These are phyloP conservation scores for Plasmodium reichenowi DNA, from an alignment of 169 alveolate genomes.

Conservation along the genomic window DNA sequence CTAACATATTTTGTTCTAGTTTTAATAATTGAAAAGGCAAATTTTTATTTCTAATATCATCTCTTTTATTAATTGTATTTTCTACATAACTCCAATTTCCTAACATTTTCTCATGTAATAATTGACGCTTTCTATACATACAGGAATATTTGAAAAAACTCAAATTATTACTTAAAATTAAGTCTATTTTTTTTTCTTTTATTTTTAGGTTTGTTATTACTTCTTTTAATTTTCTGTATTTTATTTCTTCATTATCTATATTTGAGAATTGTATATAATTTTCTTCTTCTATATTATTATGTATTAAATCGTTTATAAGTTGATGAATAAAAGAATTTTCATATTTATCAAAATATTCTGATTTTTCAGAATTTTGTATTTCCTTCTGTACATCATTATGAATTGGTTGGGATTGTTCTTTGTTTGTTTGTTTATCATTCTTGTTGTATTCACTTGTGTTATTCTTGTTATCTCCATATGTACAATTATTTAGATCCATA, in stretches of 20 bases:
- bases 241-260: constrained; percentile 49
- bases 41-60: constrained; percentile 80
- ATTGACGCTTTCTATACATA: constrained; percentile 83
- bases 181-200: constrained; percentile 76
- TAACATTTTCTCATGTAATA: constrained; percentile 82
- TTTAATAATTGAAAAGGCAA: constrained; percentile 86
- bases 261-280: constrained; percentile 28
- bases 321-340: constrained; percentile 1
- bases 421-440: background rate
- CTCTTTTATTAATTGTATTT: constrained; percentile 29
- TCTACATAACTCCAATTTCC: constrained; percentile 84
- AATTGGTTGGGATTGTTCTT: background rate
- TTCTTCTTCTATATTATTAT: constrained; percentile 34
- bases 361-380: too few relatives aligned
- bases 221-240: constrained; percentile 38
- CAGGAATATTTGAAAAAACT: constrained; percentile 77
- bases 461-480: background rate
- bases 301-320: constrained; percentile 14
- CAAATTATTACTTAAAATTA: constrained; percentile 74
- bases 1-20: constrained; percentile 78
- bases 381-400: too few relatives aligned
- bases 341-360: too few relatives aligned
- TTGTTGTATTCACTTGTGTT: background rate
- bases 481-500: too few relatives aligned
- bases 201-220: constrained; percentile 53